These are phyloP conservation scores for Rauvolfia tetraphylla DNA, from an alignment of 257 asterid genomes.

Conservation along the genomic window DNA sequence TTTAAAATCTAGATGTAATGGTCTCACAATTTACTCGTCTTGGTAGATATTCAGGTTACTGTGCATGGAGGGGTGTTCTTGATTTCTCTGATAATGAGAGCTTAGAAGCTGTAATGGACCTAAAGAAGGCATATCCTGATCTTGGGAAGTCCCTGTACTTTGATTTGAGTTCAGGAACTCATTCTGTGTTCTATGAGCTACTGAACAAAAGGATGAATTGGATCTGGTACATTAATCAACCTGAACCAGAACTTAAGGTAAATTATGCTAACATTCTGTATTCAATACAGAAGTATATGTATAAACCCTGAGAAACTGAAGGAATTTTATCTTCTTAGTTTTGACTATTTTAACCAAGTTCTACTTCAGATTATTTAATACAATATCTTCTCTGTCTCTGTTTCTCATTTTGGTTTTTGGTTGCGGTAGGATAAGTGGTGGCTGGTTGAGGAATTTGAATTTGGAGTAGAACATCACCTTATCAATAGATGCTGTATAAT, in stretches of 20 bases:
- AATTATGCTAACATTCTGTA: background rate
- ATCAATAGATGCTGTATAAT: background rate
- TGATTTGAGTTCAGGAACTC: conserved; percentile 58
- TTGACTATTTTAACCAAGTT: background rate
- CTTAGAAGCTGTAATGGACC: conserved; percentile 48
- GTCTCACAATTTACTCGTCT: background rate
- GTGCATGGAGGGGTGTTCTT: conserved; percentile 96
- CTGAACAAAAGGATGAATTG: conserved; percentile 66
- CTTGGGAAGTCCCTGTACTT: conserved; percentile 77
- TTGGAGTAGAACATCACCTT: background rate
- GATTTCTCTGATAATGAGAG: conserved; percentile 49
- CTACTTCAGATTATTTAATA: background rate
- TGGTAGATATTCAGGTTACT: conserved; percentile 81
- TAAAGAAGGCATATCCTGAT: conserved; percentile 67
- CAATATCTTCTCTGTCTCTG: background rate
- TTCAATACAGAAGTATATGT: background rate
- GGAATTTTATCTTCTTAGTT: background rate
- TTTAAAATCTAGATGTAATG: background rate
- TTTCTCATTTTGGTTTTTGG: background rate
- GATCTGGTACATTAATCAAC: conserved; percentile 90
- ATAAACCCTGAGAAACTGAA: background rate
- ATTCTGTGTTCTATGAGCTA: conserved; percentile 64
- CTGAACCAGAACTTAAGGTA: conserved; percentile 78
- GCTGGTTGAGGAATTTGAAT: background rate
- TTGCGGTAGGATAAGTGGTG: too few relatives aligned